These are phyloP conservation scores for Tilletia caries DNA, from an alignment of 1,284 basidiomycete genomes.

Conservation along the genomic window DNA sequence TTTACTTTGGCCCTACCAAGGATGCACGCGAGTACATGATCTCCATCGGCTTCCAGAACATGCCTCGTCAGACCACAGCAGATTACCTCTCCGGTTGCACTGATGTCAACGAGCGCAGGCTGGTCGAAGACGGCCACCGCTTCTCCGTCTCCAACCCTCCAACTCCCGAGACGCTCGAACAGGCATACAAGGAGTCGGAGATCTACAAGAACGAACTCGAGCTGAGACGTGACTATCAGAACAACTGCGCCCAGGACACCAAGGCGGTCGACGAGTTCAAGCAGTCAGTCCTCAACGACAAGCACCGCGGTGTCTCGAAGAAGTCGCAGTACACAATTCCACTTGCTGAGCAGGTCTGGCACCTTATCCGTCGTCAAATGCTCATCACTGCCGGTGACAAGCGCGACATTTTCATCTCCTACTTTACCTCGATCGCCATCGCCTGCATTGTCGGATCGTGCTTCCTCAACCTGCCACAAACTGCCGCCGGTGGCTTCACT, in stretches of 20 bases:
- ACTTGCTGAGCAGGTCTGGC: conserved; percentile 55
- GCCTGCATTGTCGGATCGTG: conserved; percentile 78
- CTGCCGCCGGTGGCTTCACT: conserved; percentile 42
- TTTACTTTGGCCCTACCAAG: conserved; percentile 46
- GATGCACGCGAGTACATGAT: conserved; percentile 40
- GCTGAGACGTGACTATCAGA: conserved; percentile 64
- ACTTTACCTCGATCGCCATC: conserved; percentile 57
- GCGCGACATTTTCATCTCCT: conserved; percentile 66
- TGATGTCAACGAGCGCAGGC: conserved; percentile 53
- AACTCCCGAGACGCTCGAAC: conserved; percentile 69
- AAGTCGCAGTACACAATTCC: conserved; percentile 83
- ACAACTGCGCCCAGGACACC: conserved; percentile 65
- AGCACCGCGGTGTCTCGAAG: conserved; percentile 75
- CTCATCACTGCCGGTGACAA: conserved; percentile 74
- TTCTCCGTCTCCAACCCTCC: conserved; percentile 68
- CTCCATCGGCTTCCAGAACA: conserved; percentile 52
- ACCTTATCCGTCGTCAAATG: conserved; percentile 72
- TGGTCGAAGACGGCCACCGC: conserved; percentile 63
- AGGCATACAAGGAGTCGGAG: conserved; percentile 64
- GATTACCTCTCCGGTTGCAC: conserved; percentile 46
- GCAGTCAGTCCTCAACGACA: conserved; percentile 70
- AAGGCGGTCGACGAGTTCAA: conserved; percentile 65
- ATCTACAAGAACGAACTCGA: conserved; percentile 60
- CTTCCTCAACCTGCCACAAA: conserved; percentile 58
- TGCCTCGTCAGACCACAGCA: conserved; percentile 67